Percentiles rank a stretch among this genome's conserved stretches.
These are phyloP conservation scores for Diaporthe nobilis DNA, from an alignment of 2,329 filamentous ascomycete genomes.

Conservation along the genomic window DNA sequence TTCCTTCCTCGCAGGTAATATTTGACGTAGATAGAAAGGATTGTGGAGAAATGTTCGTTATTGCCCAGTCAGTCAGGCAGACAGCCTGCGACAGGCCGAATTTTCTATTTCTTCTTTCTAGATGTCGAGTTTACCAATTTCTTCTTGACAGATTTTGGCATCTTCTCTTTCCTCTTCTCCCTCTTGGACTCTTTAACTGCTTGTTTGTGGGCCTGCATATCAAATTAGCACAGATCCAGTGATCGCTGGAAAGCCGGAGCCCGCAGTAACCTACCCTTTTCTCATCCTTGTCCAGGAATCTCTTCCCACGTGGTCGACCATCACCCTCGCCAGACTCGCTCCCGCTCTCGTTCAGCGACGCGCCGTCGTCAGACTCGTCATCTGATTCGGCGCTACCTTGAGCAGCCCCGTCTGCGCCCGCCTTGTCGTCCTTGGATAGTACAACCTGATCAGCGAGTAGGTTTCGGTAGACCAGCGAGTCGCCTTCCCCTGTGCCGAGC, in stretches of 20 bases:
- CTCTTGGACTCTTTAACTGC: slow-evolving; percentile 96
- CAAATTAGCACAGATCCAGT: slow-evolving; percentile 41
- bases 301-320: slow-evolving; percentile 81
- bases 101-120: slow-evolving; percentile 72
- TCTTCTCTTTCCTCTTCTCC: slow-evolving; percentile 93
- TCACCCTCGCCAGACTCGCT: slow-evolving; percentile 73
- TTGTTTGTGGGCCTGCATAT: slow-evolving; percentile 77
- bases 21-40: slow-evolving; percentile 21
- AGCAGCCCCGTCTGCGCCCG: slow-evolving; percentile 51
- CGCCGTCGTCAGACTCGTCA: slow-evolving; percentile 64
- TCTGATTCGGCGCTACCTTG: slow-evolving; percentile 56
- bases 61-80: background rate
- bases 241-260: background rate
- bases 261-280: slow-evolving; percentile 73
- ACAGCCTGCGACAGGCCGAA: background rate
- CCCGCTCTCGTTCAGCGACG: slow-evolving; percentile 60
- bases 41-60: no score
- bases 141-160: slow-evolving; percentile 97
- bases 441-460: slow-evolving; percentile 81
- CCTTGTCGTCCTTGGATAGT: slow-evolving; percentile 53
- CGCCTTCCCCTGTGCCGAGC: slow-evolving; percentile 79
- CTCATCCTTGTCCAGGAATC: slow-evolving; percentile 91
- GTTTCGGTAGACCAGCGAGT: slow-evolving; percentile 86
- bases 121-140: slow-evolving; percentile 77
- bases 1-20: background rate